Percentiles rank a stretch among this genome's conserved stretches.
phyloP scores from a whole-genome alignment of 257 asterid species.

The Ilex asprella region DNA sequence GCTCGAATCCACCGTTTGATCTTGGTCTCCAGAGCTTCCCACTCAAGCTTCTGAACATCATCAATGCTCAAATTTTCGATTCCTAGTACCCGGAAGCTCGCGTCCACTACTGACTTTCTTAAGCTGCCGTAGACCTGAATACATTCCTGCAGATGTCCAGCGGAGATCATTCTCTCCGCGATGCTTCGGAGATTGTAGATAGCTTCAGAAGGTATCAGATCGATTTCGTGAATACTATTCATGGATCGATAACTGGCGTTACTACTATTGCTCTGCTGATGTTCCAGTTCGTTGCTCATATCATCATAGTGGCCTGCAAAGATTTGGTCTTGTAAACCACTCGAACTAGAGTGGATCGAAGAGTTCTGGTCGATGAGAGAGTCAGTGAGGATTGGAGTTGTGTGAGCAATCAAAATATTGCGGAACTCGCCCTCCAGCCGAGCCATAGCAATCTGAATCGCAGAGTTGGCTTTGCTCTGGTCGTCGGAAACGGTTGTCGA shows the following conservation, averaged over 20 bases:
- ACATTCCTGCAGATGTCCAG: slow-evolving; percentile 28
- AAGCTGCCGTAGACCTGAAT: slow-evolving; percentile 35
- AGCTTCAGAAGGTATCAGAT: slow-evolving; percentile 24
- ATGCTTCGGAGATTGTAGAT: slow-evolving; percentile 28
- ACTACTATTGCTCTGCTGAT: slow-evolving; percentile 21
- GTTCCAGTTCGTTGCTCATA: slow-evolving; percentile 17
- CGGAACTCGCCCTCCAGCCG: background rate
- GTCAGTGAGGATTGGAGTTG: background rate
- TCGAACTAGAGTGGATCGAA: slow-evolving; percentile 1
- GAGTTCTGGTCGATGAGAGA: slow-evolving; percentile 13
- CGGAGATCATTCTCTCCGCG: slow-evolving; percentile 31
- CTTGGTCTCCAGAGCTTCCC: slow-evolving; percentile 35
- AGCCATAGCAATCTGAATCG: background rate
- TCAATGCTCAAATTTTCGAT: slow-evolving; percentile 34
- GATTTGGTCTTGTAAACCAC: background rate
- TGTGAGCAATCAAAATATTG: no score
- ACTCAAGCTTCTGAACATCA: slow-evolving; percentile 37
- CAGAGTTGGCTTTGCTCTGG: background rate
- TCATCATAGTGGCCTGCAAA: background rate
- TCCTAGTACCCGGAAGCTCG: slow-evolving; percentile 22
- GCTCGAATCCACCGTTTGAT: slow-evolving; percentile 36
- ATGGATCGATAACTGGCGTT: slow-evolving; percentile 14
- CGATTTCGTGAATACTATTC: slow-evolving; percentile 21
- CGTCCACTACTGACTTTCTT: slow-evolving; percentile 31
- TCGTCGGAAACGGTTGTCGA: slow-evolving; percentile 5